These are phyloP conservation scores for Penicillium maclennaniae DNA, from an alignment of 495 filamentous ascomycete genomes.

Conservation along the genomic window DNA sequence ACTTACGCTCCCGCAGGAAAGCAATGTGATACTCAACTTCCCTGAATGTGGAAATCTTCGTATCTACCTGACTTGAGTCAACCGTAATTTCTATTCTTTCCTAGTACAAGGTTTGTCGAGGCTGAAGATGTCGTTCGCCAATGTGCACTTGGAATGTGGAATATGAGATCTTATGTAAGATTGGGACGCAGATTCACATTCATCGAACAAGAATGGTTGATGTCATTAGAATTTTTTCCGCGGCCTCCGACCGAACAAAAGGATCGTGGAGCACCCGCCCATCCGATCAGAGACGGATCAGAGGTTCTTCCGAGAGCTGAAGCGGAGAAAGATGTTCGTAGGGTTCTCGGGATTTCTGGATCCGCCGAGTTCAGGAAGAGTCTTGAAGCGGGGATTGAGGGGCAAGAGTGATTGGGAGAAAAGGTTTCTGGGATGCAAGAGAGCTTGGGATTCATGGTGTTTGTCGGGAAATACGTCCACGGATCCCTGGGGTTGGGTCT, in stretches of 20 bases:
- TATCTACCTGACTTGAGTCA: background rate
- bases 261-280: constrained; percentile 6
- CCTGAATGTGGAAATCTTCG: background rate
- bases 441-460: no score
- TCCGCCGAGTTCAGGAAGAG: constrained; percentile 4
- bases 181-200: constrained; percentile 43
- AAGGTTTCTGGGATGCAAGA: no score
- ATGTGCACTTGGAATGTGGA: no score
- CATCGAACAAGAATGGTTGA: constrained; percentile 19
- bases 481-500: no score
- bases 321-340: constrained; percentile 11
- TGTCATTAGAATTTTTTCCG: constrained; percentile 11
- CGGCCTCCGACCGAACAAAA: constrained; percentile 14
- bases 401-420: background rate
- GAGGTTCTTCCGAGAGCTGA: constrained; percentile 5
- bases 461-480: no score
- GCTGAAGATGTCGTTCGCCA: constrained; percentile 45
- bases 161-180: constrained; percentile 28
- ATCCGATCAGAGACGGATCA: constrained; percentile 4
- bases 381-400: constrained; percentile 4
- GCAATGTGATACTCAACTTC: constrained; percentile 4
- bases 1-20: constrained; percentile 22
- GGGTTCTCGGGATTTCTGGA: constrained; percentile 9
- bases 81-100: background rate
- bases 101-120: constrained; percentile 44